Evolutionary conservation across 2,329 filamentous ascomycete species (phyloP), one percentile per base, ranked within the genome.

Genomic region (Alternaria hordeiaustralica): DNA sequence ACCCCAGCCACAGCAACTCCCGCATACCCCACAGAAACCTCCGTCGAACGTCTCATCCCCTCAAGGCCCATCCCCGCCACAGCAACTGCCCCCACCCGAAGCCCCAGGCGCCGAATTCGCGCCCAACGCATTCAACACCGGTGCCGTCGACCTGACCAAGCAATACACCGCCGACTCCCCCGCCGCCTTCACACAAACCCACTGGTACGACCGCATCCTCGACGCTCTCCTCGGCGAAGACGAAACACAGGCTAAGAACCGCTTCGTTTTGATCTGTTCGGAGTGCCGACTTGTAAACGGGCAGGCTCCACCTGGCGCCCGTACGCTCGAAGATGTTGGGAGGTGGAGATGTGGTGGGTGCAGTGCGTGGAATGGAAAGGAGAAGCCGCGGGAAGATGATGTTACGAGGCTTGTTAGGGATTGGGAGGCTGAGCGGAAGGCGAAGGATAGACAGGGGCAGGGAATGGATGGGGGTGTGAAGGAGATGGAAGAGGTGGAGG

Each of bases 201-300:
- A 92, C 75, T 99, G 96, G 96, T 99, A 98, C 80, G 96, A 99
- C 78, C 89, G 95, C 60, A 89, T 99, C 57, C 85, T 99, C 61
- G 96, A 99, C 75, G 88, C 97, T 0, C 88, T 99, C 25, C 87
- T 99, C 0, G 96, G 96, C 54, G 96, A 99, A 76, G 96, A 99
- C 74, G 96, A 99, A 81, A 96, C 92, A 5, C 89, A 92, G 12
- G 88, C 95, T 3, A 96, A 94, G 83, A 98, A 98, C 79, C 89
- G 96, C 18, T 88, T 97, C 62, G 95, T 90, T 8, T 84, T 99
- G 67, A 93, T 99, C 59, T 99, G 96, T 81, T 80, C 84, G 30
- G 85, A 87, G 43, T 99, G 96, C 78, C 87, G 93, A 28, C 87
- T 97, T 2, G 94, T 99, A 51, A 99, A 99, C 77, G 96, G 96